Percentiles rank a stretch among this genome's conserved stretches.
Evolutionary conservation across 2,329 filamentous ascomycete genomes (phyloP).

Genomic region (Penicillium sp.): DNA sequence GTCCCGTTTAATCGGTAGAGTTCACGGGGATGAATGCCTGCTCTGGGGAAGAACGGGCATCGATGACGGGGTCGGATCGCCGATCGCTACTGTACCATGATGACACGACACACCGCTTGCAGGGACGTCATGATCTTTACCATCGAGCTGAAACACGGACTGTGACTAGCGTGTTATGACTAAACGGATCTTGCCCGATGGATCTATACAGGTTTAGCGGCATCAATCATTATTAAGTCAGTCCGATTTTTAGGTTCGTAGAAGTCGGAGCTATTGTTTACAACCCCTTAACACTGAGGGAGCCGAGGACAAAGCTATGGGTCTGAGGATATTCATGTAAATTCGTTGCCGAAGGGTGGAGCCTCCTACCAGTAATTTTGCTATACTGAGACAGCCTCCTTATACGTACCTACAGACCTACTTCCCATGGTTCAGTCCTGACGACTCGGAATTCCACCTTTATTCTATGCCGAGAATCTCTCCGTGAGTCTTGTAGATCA

Average conservation of each 20-base stretch:
- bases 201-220: background rate
- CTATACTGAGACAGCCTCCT: background rate
- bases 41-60: conserved; percentile 1
- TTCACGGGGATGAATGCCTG: background rate
- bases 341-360: background rate
- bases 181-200: background rate
- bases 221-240: background rate
- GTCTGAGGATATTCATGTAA: background rate
- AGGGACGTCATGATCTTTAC: conserved; percentile 22
- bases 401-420: background rate
- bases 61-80: conserved; percentile 8
- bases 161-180: conserved; percentile 2
- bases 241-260: background rate
- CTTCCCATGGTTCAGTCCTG: background rate
- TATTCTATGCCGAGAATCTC: background rate
- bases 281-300: background rate
- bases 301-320: background rate
- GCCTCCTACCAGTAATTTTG: background rate
- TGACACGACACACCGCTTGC: conserved; percentile 27
- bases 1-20: background rate
- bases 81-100: conserved; percentile 9
- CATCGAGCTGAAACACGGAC: background rate
- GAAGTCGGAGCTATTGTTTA: background rate
- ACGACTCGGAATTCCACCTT: background rate
- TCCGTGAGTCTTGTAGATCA: background rate